Base-by-base conservation (phyloP, 495 filamentous ascomycete genomes). In the Podospora pseudoanserina region DNA sequence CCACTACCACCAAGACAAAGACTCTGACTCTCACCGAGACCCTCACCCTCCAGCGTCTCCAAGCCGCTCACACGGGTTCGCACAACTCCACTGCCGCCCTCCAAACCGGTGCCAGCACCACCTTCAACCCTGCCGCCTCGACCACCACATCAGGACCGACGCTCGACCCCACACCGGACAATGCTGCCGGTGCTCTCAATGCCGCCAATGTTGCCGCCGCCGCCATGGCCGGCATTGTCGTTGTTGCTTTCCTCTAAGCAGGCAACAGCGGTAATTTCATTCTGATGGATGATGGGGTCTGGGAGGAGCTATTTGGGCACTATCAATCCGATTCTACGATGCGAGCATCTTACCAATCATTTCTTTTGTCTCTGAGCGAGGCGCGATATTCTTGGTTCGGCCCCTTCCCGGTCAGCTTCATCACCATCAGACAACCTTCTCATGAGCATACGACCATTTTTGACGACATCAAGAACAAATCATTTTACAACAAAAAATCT, bases 1-100 rank as follows among this genome's bases (percentile, higher is more conserved):
- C 72, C 16, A 82, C 79, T 57, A 77, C 77, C 2, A 86, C 83
- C 55, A 69, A 77, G 62, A 86, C 84, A 65, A 83, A 80, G 57
- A 84, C 79, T 30, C 71, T 79, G 70, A 85, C 83, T 39, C 78
- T 84, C 72, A 86, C 84, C 70, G 80, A 81, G 74, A 85, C 82
- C 20, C 74, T 86, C 76, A 86, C 81, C 65, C 80, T 85, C 66
- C 68, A 72, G 65, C 76, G 75, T 67, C 77, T 77, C 39, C 72
- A 78, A 68, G 62, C 72, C 23, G 16, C 4, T 11, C 55, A 58
- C 34, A 69, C 68, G 11, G 60, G 65, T 44, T 66, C 67, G 62
- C 64, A 64, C 56, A 76, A 72, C 64, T 72, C 72, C 64, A 75
- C 72, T 26, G 67, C 71, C 34, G 62, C 63, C 58, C 57, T 70